Base-by-base conservation (phyloP, 1,284 basidiomycete species). In the Sporisorium sorghi region DNA sequence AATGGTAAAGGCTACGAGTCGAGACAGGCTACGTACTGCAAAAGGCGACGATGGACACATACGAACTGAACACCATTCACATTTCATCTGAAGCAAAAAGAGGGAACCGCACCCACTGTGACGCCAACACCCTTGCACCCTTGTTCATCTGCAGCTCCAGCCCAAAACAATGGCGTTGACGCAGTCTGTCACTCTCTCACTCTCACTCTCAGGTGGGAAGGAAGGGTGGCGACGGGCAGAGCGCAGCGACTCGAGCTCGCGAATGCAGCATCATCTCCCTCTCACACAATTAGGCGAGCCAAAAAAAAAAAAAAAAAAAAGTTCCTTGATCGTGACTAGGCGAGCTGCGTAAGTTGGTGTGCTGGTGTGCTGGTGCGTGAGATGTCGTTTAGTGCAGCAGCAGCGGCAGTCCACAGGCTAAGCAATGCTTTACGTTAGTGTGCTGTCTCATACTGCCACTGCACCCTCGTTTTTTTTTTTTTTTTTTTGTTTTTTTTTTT, bases 261-360 rank as follows among this genome's bases (percentile, higher is more conserved):
- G 37, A 47, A 1, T 49, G 46, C 44, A 52, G 54, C 28, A 23
- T 24, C 46, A 49, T 8, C 19, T 32, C 35, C n/a, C n/a, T n/a
- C n/a, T n/a, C n/a, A n/a, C n/a, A n/a, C 15, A 37, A 50, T 58
- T 58, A 58, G 49, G 57, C 57, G 57, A 52, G 49, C 57, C n/a
- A n/a, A n/a, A n/a, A n/a, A n/a, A n/a, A n/a, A n/a, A n/a, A n/a
- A n/a, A n/a, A n/a, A n/a, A n/a, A 51, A 14, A 23, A 33, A 42
- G 57, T 58, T 58, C 57, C 48, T 58, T 51, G 57, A 44, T 51
- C 57, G 46, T 33, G 28, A 42, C 17, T 40, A 53, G 14, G 52
- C 52, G 40, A 43, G 52, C 15, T 23, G 51, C 24, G 43, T 6
- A 40, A 21, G 14, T 5, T 30, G 51, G 52, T 57, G 44, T 28